Conservation (phyloP, 2,329 filamentous ascomycete genomes). For the Pseudocercospora musae region DNA sequence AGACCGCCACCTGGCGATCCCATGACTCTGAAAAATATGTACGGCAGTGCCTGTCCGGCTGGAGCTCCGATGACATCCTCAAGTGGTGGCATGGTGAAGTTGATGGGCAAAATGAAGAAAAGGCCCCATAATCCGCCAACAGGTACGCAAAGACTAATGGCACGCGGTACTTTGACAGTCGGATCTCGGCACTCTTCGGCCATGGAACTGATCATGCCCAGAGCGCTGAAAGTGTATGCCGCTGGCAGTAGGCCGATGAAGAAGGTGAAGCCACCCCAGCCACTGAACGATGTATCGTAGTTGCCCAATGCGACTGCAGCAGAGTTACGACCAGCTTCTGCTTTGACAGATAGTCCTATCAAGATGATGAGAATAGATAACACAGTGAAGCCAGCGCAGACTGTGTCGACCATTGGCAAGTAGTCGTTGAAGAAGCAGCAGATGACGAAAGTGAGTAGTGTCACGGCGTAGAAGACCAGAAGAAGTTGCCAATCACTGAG, state of each 20-base stretch:
- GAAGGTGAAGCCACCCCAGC: conserved; percentile 60
- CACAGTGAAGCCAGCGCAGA: conserved; percentile 53
- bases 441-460: conserved; percentile 61
- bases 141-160: conserved; percentile 52
- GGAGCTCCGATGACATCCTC: conserved; percentile 47
- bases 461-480: conserved; percentile 68
- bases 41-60: conserved; percentile 49
- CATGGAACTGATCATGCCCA: conserved; percentile 63
- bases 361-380: conserved; percentile 56
- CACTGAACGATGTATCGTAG: conserved; percentile 55
- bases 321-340: conserved; percentile 53
- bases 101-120: conserved; percentile 56
- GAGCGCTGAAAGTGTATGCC: conserved; percentile 41
- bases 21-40: conserved; percentile 51
- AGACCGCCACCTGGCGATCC: conserved; percentile 48
- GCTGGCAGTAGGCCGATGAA: conserved; percentile 60
- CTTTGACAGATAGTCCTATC: conserved; percentile 55
- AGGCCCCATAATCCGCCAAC: conserved; percentile 54
- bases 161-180: conserved; percentile 51
- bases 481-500: conserved; percentile 63
- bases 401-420: conserved; percentile 61
- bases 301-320: conserved; percentile 51
- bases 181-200: conserved; percentile 58
- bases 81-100: conserved; percentile 49
- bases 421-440: conserved; percentile 66